Base-by-base conservation (phyloP, 768 basidiomycete species). In the Russula griseocarnosa region DNA sequence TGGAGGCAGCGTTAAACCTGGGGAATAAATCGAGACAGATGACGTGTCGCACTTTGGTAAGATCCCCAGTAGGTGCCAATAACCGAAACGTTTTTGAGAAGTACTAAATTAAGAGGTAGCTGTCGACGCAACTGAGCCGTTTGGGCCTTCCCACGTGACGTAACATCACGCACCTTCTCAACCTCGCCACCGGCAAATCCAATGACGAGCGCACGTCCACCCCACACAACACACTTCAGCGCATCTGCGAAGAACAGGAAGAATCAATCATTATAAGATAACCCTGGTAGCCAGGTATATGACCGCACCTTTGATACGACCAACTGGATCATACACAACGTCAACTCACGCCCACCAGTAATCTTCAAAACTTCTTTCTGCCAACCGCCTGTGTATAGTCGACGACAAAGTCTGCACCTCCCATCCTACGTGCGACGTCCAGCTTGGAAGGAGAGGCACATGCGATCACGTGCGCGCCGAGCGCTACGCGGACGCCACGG, bases 391-490 rank as follows among this genome's bases (percentile, higher is more conserved):
- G 82, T 51, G 79, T 84, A 72, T 99, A 99, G 73, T 98, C 83
- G 11, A 99, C 77, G 5, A 78, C 81, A 69, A 86, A 80, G 73
- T 99, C 94, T 1, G 94, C 97, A 9, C 90, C 90, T 13, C 92
- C 94, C 58, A 82, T 77, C 26, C 78, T 78, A 68, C 83, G 86
- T 55, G 87, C 88, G 42, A 98, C 80, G 30, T 90, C 85, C 8
- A 96, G 79, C 74, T 99, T 99, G 47, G 80, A 76, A 34, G 79
- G 78, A 18, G 91, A 90, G 30, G 92, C 93, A 0, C 94, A 95
- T 0, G 94, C 97, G 69, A 99, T 98, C 24, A 99, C 97, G 70
- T 84, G 92, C 44, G 92, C 95, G 28, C 94, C 96, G 53, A 97
- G 80, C 9, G 82, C 94, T 94, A 63, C 16, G 7, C 42, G 30